Evolutionary conservation across 495 filamentous ascomycete genomes (phyloP).

Genomic region (Tuber umbilicatum): DNA sequence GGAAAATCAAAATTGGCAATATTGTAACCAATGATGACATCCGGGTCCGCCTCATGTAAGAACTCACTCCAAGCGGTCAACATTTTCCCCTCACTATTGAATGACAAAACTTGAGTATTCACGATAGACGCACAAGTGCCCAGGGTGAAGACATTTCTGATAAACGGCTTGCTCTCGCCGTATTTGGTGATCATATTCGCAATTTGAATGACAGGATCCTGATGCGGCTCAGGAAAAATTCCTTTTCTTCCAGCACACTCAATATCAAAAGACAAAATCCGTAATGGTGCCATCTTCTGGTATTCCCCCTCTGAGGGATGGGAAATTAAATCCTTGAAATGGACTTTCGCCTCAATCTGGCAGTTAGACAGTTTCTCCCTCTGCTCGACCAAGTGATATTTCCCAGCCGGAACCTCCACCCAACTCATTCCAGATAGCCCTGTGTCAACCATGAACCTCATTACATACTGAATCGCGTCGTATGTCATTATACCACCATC

Average conservation of each 20-base stretch:
- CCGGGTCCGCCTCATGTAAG: constrained; percentile 82
- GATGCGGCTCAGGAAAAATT: constrained; percentile 84
- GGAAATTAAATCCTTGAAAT: constrained; percentile 75
- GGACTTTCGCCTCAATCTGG: constrained; percentile 83
- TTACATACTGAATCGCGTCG: constrained; percentile 88
- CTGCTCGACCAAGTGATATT: constrained; percentile 60
- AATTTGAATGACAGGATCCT: constrained; percentile 96
- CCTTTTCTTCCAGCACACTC: constrained; percentile 97
- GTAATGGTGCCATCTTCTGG: constrained; percentile 95
- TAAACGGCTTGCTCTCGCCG: constrained; percentile 90
- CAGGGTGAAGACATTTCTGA: constrained; percentile 91
- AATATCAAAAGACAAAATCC: constrained; percentile 94
- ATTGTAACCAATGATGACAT: constrained; percentile 98
- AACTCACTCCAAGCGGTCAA: constrained; percentile 84
- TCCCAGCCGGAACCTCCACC: constrained; percentile 73
- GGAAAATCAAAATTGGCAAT: constrained; percentile 99
- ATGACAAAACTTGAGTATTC: constrained; percentile 86
- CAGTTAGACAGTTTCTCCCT: constrained; percentile 73
- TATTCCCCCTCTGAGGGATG: constrained; percentile 90
- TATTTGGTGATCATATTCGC: constrained; percentile 95
- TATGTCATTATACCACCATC: constrained; percentile 74
- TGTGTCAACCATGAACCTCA: constrained; percentile 96
- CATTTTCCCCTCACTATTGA: constrained; percentile 73
- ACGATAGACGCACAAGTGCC: constrained; percentile 87
- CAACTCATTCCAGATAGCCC: constrained; percentile 94